Evolutionary conservation across 78 protist genomes (phyloP).

Genomic region (Guillardia theta): DNA sequence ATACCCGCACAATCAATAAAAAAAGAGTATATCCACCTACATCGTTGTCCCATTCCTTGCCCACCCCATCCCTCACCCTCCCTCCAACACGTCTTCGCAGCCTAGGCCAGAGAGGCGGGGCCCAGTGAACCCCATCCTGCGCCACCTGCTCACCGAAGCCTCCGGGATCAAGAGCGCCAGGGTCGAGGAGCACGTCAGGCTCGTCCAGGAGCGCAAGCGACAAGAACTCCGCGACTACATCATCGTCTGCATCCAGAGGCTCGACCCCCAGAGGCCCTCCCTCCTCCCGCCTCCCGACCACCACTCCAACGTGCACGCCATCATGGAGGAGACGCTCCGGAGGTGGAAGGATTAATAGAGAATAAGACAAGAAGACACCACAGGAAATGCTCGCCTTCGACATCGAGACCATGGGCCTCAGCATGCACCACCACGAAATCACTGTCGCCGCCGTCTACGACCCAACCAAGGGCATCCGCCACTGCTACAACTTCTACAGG

Average conservation of each 20-base stretch:
- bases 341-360: background rate
- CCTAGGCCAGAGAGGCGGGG: no score
- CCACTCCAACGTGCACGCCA: background rate
- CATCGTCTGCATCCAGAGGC: background rate
- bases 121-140: background rate
- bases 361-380: background rate
- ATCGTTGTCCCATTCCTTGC: no score
- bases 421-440: background rate
- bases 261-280: background rate
- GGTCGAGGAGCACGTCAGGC: background rate
- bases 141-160: background rate
- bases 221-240: background rate
- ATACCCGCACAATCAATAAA: no score
- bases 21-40: no score
- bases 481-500: background rate
- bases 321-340: background rate
- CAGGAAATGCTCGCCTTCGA: background rate
- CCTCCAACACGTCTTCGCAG: no score
- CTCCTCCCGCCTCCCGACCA: background rate
- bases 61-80: no score
- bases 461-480: background rate
- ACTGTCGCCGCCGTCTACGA: background rate
- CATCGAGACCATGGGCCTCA: background rate
- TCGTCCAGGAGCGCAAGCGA: background rate
- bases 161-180: background rate